Conservation (phyloP, 768 basidiomycete species). For the Paxillus involutus region DNA sequence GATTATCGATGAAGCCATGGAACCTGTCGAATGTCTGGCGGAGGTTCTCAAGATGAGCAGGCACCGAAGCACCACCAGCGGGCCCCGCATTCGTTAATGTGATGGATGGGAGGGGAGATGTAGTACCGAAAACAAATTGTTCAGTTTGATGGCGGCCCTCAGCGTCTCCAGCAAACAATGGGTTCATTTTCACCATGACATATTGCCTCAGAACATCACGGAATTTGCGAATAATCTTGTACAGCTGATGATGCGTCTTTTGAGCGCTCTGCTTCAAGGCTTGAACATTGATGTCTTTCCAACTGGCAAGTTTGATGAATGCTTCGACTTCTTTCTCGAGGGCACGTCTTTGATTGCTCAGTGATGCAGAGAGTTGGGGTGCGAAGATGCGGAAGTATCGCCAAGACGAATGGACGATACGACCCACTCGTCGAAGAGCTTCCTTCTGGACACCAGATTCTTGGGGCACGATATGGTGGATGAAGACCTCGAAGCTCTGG, state of each 20-base stretch:
- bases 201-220: conserved; percentile 86
- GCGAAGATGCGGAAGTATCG: conserved; percentile 66
- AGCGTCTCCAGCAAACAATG: conserved; percentile 33
- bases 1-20: conserved; percentile 39
- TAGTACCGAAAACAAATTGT: conserved; percentile 3
- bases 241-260: conserved; percentile 86
- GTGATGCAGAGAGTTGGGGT: conserved; percentile 41
- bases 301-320: conserved; percentile 94
- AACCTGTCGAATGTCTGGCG: conserved; percentile 52
- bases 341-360: conserved; percentile 52
- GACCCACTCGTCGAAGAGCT: conserved; percentile 49
- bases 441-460: conserved; percentile 30
- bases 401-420: conserved; percentile 60
- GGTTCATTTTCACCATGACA: conserved; percentile 40
- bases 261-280: conserved; percentile 91
- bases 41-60: conserved; percentile 49
- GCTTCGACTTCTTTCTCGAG: conserved; percentile 82
- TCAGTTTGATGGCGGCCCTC: conserved; percentile 28
- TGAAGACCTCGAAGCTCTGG: conserved; percentile 60
- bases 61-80: conserved; percentile 2
- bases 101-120: background rate
- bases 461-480: conserved; percentile 34
- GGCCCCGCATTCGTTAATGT: background rate
- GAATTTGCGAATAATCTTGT: conserved; percentile 89
- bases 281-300: conserved; percentile 96